Conservation (phyloP, 495 filamentous ascomycete species). For the Xylaria venustula region DNA sequence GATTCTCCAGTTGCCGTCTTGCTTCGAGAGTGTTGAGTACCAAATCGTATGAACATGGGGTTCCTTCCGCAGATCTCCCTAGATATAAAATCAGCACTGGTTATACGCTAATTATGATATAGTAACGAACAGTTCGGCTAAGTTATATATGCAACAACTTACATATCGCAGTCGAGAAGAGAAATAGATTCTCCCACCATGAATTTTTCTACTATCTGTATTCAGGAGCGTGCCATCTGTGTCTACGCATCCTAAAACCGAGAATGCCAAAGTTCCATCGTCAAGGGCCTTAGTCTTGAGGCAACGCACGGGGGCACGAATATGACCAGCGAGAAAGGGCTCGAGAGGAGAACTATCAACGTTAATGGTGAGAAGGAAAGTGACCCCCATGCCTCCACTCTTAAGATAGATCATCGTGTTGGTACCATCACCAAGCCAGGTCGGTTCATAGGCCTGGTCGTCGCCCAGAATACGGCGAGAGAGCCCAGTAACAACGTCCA, state of each 20-base stretch:
- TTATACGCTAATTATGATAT: not conserved
- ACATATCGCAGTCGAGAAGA: slow-evolving; percentile 11
- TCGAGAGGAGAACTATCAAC: slow-evolving; percentile 8
- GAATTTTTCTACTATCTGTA: slow-evolving; percentile 7
- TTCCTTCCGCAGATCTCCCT: slow-evolving; percentile 20
- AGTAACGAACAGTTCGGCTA: not conserved
- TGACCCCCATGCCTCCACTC: slow-evolving; percentile 20
- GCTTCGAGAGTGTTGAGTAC: slow-evolving; percentile 24
- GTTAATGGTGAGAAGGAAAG: slow-evolving; percentile 17
- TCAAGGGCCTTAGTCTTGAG: slow-evolving; percentile 22
- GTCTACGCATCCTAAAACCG: slow-evolving; percentile 17
- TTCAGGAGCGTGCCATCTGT: slow-evolving; percentile 17
- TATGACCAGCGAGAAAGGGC: slow-evolving; percentile 15
- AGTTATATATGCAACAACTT: not conserved
- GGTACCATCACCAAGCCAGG: slow-evolving; percentile 23
- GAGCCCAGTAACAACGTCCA: slow-evolving; percentile 20
- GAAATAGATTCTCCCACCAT: slow-evolving; percentile 18
- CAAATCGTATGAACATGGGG: slow-evolving; percentile 22
- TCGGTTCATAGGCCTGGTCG: slow-evolving; percentile 18
- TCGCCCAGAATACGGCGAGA: slow-evolving; percentile 17
- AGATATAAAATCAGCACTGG: not conserved
- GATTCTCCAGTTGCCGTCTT: slow-evolving; percentile 16
- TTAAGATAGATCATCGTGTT: slow-evolving; percentile 19
- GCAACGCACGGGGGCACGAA: slow-evolving; percentile 12
- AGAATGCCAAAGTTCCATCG: slow-evolving; percentile 23